These are phyloP conservation scores for Hyphodiscus sp. DNA, from an alignment of 2,329 filamentous ascomycete genomes.

Conservation along the genomic window DNA sequence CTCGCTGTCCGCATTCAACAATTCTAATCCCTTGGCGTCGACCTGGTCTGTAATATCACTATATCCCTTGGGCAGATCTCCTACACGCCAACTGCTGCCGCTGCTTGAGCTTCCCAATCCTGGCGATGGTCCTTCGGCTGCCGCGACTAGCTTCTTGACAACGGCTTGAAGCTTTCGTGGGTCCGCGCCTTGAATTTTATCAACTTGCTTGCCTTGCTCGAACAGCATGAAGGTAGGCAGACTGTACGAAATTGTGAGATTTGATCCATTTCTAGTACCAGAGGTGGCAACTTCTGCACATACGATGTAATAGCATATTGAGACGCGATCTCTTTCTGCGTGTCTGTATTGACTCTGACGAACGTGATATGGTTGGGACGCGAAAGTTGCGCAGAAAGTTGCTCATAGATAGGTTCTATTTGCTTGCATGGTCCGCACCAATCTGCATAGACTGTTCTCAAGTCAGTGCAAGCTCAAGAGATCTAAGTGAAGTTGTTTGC, in stretches of 20 bases:
- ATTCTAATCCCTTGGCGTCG: conserved; percentile 72
- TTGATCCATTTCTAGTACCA: not conserved
- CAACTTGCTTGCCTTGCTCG: conserved; percentile 60
- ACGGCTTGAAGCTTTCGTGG: conserved; percentile 61
- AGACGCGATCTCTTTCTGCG: conserved; percentile 64
- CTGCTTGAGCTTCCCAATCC: conserved; percentile 30
- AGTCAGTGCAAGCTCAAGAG: conserved; percentile 10
- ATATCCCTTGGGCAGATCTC: conserved; percentile 72
- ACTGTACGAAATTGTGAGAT: conserved; percentile 28
- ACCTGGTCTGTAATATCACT: conserved; percentile 75
- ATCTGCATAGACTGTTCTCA: conserved; percentile 68
- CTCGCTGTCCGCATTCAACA: conserved; percentile 79
- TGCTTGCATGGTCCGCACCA: conserved; percentile 81
- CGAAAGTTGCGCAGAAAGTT: conserved; percentile 65
- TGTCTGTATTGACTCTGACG: conserved; percentile 78
- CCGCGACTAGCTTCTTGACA: conserved; percentile 63
- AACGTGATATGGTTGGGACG: conserved; percentile 71
- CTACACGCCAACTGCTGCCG: conserved; percentile 63
- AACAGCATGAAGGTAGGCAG: conserved; percentile 92
- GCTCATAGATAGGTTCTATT: conserved; percentile 77
- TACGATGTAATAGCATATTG: conserved; percentile 67
- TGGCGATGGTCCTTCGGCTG: conserved; percentile 43
- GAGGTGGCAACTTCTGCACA: conserved; percentile 22
- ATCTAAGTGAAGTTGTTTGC: not conserved
- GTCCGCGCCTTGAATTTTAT: conserved; percentile 70